Evolutionary conservation across 129 eudicot species (phyloP), one percentile per base, ranked within the genome.

Genomic region (Lactuca sativa): DNA sequence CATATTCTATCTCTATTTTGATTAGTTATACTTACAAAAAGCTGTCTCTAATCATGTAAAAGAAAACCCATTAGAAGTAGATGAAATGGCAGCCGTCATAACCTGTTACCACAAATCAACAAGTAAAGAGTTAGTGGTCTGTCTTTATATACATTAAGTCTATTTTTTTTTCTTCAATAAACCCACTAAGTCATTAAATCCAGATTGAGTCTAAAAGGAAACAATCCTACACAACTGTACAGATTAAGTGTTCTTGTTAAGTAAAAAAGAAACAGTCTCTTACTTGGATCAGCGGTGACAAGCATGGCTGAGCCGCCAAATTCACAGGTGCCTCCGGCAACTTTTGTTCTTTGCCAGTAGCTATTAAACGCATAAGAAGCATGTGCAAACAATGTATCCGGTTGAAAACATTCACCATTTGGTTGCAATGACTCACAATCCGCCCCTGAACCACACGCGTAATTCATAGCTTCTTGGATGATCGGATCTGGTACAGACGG

Each of bases 351-450:
- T 73, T 92, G 98, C 92, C 92, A 92, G 62, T 84, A 92, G 73
- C 98, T 92, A 49, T 92, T 92, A 66, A 92, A 89, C 0, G 98
- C 96, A 59, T 92, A 92, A 4, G 98, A 92, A 16, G 98, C 98
- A 69, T 92, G 98, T 3, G 98, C 96, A 48, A 86, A 72, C 61
- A 92, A 51, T 44, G 95, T 92, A 70, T 89, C 77, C 31, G 98
- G 98, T 71, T 78, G 69, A 69, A 60, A 92, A 67, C 98, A 92
- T 7, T 85, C 66, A 47, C 95, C 92, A 36, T 77, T 85, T 59
- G 96, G 90, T 79, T 85, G 88, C 56, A 92, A 76, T 53, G 90
- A 80, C 33, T 78, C 82, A 51, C 98, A 92, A 61, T 92, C 92
- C 0, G 96, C 98, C 71, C 98, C 98, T 0, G 96, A 89, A 16